Evolutionary conservation across 1,284 basidiomycete genomes (phyloP).

Genomic region (Tetrapyrgos nigripes): DNA sequence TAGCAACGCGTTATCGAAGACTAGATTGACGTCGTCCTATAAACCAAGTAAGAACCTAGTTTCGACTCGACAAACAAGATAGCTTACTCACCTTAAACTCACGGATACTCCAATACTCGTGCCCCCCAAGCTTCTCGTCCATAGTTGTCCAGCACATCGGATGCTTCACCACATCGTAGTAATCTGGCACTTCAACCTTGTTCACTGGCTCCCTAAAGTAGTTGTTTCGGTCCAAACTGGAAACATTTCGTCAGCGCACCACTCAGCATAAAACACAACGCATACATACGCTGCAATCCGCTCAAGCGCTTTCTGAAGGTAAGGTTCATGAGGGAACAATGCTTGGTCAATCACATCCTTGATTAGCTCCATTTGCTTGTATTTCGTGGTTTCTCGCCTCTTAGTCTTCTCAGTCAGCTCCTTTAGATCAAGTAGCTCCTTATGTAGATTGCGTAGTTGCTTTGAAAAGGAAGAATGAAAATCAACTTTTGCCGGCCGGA

Average conservation of each 20-base stretch:
- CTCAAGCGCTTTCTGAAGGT: constrained; percentile 72
- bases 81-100: constrained; percentile 73
- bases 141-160: constrained; percentile 94
- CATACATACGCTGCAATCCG: constrained; percentile 70
- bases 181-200: constrained; percentile 85
- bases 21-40: constrained; percentile 84
- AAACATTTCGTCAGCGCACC: constrained; percentile 12
- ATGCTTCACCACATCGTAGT: constrained; percentile 84
- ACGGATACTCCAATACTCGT: constrained; percentile 79
- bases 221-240: constrained; percentile 76
- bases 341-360: constrained; percentile 69
- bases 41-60: neutral
- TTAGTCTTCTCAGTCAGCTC: constrained; percentile 73
- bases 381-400: constrained; percentile 88
- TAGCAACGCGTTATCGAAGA: constrained; percentile 84
- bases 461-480: constrained; percentile 38
- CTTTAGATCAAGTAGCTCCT: constrained; percentile 81
- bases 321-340: constrained; percentile 72
- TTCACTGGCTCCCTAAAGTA: constrained; percentile 88
- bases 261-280: neutral
- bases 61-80: neutral
- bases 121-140: constrained; percentile 77
- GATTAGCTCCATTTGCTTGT: constrained; percentile 74
- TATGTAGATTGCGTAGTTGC: constrained; percentile 75
- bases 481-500: neutral